A percentile compares a stretch with the other conserved stretches of the same genome.
Conservation (phyloP, 1,284 basidiomycete species). For the Apiotrichum sp. region DNA sequence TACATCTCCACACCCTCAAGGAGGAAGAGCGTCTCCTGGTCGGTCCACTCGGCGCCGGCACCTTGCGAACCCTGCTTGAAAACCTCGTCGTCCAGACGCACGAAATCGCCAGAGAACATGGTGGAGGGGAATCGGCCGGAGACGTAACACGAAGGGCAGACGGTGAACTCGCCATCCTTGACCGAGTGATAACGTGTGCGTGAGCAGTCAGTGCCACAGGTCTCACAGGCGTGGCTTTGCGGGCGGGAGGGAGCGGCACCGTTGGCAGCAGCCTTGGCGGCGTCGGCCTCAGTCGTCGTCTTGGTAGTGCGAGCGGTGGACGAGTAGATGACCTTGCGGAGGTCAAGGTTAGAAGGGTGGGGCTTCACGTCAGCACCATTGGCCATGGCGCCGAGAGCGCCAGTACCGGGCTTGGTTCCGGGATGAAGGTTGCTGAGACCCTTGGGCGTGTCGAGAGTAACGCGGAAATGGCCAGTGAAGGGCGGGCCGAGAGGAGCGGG, state of each 20-base stretch:
- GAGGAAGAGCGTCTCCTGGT: constrained; percentile 81
- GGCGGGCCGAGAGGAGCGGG: constrained; percentile 92
- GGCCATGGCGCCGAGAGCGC: constrained; percentile 22
- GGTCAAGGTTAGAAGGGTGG: constrained; percentile 64
- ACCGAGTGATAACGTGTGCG: constrained; percentile 83
- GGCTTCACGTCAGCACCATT: constrained; percentile 53
- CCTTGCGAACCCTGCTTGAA: constrained; percentile 52
- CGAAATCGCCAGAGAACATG: constrained; percentile 97
- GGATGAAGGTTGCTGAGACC: constrained; percentile 89
- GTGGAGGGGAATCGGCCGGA: constrained; percentile 92
- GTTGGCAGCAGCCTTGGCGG: constrained; percentile 55
- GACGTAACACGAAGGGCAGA: constrained; percentile 86
- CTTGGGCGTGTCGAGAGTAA: constrained; percentile 92
- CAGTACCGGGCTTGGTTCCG: constrained; percentile 57
- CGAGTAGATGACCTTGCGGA: constrained; percentile 80
- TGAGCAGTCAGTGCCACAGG: constrained; percentile 90
- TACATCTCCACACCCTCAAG: constrained; percentile 97
- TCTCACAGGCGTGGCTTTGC: constrained; percentile 73
- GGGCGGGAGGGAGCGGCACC: constrained; percentile 48
- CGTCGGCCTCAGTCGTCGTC: constrained; percentile 60
- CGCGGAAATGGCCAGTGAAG: constrained; percentile 97
- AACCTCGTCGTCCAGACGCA: constrained; percentile 65
- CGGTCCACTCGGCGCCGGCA: constrained; percentile 70
- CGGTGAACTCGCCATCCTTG: constrained; percentile 78
- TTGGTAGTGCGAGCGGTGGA: constrained; percentile 67